Conservation (phyloP, 23 red algal species). For the Agarophyton chilense region DNA sequence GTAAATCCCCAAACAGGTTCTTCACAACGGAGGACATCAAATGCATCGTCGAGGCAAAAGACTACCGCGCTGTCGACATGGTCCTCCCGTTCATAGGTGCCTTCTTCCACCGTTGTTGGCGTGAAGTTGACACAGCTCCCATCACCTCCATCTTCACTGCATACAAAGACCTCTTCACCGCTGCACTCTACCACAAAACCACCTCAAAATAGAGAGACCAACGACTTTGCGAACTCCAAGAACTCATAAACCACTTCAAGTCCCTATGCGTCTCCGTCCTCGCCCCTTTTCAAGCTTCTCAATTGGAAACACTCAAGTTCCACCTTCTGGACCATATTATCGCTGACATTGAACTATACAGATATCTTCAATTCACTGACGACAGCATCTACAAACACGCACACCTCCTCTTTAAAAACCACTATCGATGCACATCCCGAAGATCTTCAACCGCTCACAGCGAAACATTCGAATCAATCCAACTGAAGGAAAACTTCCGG, state of each 20-base stretch:
- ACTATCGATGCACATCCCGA: conserved; percentile 1
- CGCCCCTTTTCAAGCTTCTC: too few relatives aligned
- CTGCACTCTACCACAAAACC: background rate
- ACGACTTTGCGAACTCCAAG: background rate
- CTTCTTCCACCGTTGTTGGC: conserved; percentile 21
- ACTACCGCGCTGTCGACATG: too few relatives aligned
- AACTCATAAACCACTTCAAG: conserved; percentile 4
- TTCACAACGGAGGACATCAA: conserved; percentile 15
- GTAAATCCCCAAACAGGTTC: background rate
- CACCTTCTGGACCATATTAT: too few relatives aligned
- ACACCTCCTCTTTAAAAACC: conserved; percentile 22
- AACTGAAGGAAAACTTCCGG: background rate
- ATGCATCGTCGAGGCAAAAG: conserved; percentile 44
- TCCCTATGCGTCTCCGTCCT: background rate
- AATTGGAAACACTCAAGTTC: too few relatives aligned
- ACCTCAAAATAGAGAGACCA: background rate
- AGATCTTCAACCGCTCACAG: background rate
- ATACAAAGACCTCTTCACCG: conserved; percentile 12
- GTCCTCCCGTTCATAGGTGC: conserved; percentile 33
- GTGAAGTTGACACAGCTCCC: background rate
- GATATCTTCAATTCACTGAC: background rate
- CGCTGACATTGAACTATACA: background rate
- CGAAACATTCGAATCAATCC: background rate
- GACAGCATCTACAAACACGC: conserved; percentile 22
- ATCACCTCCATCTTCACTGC: background rate